Percentiles rank a stretch among this genome's conserved stretches.
Evolutionary conservation across 345 rosid species (phyloP).

Genomic region (thale cress (Arabidopsis thaliana)): DNA sequence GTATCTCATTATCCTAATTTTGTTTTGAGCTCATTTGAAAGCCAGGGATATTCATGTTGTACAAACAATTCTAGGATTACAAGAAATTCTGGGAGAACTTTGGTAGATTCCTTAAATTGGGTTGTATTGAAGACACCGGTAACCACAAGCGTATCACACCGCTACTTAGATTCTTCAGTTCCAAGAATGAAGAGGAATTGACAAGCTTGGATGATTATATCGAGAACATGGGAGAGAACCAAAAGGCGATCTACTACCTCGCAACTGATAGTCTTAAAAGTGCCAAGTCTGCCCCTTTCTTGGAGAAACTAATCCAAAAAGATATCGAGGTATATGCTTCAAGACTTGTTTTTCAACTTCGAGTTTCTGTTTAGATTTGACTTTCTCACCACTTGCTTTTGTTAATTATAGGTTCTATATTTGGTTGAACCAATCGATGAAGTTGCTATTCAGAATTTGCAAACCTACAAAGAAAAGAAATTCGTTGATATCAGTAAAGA

Average conservation of each 20-base stretch:
- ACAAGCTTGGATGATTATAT: conserved; percentile 84
- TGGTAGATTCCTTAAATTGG: conserved; percentile 88
- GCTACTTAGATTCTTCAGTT: conserved; percentile 73
- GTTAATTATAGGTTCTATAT: conserved; percentile 69
- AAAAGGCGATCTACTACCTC: conserved; percentile 90
- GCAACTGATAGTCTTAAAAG: conserved; percentile 95
- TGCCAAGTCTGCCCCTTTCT: conserved; percentile 92
- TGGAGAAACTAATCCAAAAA: conserved; percentile 92
- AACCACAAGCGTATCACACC: conserved; percentile 96
- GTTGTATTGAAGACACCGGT: conserved; percentile 94
- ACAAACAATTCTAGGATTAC: conserved; percentile 68
- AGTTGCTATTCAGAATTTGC: conserved; percentile 94
- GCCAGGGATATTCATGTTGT: conserved; percentile 9
- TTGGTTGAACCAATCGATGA: conserved; percentile 97
- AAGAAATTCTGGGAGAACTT: conserved; percentile 99
- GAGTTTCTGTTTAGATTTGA: neutral
- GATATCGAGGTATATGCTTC: conserved; percentile 72
- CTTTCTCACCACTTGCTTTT: neutral
- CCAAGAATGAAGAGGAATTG: conserved; percentile 87
- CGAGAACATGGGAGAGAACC: conserved; percentile 95
- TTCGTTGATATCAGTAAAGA: conserved; percentile 99
- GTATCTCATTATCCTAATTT: neutral
- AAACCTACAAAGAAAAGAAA: conserved; percentile 96
- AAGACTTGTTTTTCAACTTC: conserved; percentile 2
- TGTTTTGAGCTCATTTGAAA: conserved; percentile 3